These are phyloP conservation scores for Cladosporium colombiae DNA, from an alignment of 2,329 filamentous ascomycete species.

Conservation along the genomic window DNA sequence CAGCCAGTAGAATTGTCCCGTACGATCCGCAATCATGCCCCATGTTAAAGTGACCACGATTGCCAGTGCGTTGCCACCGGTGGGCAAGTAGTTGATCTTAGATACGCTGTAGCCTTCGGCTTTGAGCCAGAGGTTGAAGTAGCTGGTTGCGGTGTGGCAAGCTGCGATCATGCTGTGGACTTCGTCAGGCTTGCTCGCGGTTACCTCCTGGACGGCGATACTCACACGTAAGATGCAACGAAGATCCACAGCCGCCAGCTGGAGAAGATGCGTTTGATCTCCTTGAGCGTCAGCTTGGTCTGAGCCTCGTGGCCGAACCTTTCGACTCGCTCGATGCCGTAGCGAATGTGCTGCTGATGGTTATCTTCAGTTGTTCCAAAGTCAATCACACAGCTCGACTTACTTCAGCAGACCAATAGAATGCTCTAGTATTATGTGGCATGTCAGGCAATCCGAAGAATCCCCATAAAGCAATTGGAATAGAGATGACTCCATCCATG, in stretches of 20 bases:
- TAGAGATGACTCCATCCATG: conserved; percentile 7
- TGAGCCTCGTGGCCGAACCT: conserved; percentile 22
- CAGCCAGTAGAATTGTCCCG: conserved; percentile 20
- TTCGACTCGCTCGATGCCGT: conserved; percentile 24
- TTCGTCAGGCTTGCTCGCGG: background rate
- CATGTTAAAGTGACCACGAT: conserved; percentile 23
- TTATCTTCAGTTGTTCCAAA: too few relatives aligned
- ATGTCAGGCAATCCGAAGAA: conserved; percentile 5
- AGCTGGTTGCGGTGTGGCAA: conserved; percentile 22
- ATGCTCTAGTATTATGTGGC: conserved; percentile 9
- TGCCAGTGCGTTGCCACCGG: conserved; percentile 22
- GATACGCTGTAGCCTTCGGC: conserved; percentile 24
- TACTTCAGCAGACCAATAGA: conserved; percentile 21
- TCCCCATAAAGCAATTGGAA: background rate
- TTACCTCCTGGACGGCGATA: background rate
- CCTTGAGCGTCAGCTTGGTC: conserved; percentile 20
- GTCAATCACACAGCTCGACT: too few relatives aligned
- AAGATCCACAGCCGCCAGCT: conserved; percentile 26
- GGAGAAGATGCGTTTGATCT: conserved; percentile 19
- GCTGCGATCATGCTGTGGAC: conserved; percentile 20
- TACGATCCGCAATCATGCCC: conserved; percentile 23
- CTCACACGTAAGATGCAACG: conserved; percentile 10
- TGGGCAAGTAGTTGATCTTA: conserved; percentile 22
- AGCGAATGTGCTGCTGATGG: conserved; percentile 20
- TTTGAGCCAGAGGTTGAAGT: conserved; percentile 27